Percentiles rank a stretch among this genome's conserved stretches.
These are phyloP conservation scores for Triangularia verruculosa DNA, from an alignment of 2,329 filamentous ascomycete genomes.

Conservation along the genomic window DNA sequence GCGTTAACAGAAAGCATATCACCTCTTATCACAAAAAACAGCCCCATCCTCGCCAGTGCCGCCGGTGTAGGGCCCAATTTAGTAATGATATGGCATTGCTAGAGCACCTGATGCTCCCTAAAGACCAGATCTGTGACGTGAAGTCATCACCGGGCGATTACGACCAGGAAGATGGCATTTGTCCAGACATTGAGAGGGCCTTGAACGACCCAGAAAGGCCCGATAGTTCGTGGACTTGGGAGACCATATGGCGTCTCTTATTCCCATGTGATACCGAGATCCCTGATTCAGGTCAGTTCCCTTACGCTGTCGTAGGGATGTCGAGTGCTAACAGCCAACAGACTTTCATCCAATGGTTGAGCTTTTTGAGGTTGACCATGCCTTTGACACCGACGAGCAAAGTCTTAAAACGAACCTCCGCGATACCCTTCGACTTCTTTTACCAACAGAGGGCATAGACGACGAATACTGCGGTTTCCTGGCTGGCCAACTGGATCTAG, in stretches of 20 bases:
- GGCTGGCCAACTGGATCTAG: slow-evolving; percentile 24
- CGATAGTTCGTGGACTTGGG: slow-evolving; percentile 18
- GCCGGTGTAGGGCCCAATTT: slow-evolving; percentile 20
- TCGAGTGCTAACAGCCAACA: slow-evolving; percentile 4
- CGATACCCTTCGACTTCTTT: slow-evolving; percentile 24
- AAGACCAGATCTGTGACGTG: slow-evolving; percentile 26
- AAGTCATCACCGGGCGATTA: not conserved
- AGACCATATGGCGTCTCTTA: slow-evolving; percentile 19
- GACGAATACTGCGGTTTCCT: slow-evolving; percentile 25
- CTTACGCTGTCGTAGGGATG: not conserved
- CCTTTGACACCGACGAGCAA: slow-evolving; percentile 22
- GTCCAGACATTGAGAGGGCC: slow-evolving; percentile 6
- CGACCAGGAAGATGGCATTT: slow-evolving; percentile 25
- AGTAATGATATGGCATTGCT: slow-evolving; percentile 9
- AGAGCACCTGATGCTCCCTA: slow-evolving; percentile 22
- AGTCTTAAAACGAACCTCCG: slow-evolving; percentile 22
- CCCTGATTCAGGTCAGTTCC: slow-evolving; percentile 20
- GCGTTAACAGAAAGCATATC: slow-evolving; percentile 21
- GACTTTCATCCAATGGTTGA: slow-evolving; percentile 25
- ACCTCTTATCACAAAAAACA: slow-evolving; percentile 14
- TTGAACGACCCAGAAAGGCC: not conserved
- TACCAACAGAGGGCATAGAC: slow-evolving; percentile 19
- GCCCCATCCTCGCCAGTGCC: slow-evolving; percentile 15
- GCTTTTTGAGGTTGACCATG: slow-evolving; percentile 26
- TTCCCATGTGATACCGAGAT: slow-evolving; percentile 22